These are phyloP conservation scores for Corniculantispora saksenae DNA, from an alignment of 2,329 filamentous ascomycete genomes.

Conservation along the genomic window DNA sequence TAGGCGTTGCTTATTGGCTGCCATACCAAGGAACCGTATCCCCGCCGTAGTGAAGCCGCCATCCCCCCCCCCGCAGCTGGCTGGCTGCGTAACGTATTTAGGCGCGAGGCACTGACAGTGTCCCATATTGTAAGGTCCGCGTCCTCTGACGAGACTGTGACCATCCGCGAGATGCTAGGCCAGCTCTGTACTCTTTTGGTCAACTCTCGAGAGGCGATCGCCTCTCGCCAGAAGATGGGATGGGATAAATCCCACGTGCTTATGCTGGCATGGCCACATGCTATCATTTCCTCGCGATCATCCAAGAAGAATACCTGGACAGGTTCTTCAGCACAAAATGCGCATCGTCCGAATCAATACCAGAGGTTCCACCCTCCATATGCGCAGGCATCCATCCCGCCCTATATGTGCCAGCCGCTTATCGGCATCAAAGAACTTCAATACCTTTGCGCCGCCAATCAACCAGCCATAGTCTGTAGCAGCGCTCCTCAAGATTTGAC, in stretches of 20 bases:
- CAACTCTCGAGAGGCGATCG: background rate
- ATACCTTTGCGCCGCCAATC: background rate
- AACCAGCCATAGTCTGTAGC: background rate
- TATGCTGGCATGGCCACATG: background rate
- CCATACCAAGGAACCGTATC: background rate
- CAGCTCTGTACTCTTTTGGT: background rate
- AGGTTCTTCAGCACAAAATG: background rate
- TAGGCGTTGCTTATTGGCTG: background rate
- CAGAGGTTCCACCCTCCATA: background rate
- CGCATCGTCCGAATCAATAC: background rate
- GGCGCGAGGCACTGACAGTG: background rate
- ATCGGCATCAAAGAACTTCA: background rate
- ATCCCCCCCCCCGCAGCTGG: background rate
- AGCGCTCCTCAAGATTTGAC: background rate
- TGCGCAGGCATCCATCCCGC: background rate
- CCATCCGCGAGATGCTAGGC: background rate
- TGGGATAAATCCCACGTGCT: background rate
- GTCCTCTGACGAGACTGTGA: background rate
- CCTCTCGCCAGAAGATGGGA: background rate
- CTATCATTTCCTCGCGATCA: background rate
- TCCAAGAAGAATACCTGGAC: background rate
- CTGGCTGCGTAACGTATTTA: background rate
- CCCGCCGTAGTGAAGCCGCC: background rate
- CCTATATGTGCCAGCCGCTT: background rate
- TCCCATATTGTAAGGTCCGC: background rate